Evolutionary conservation across 139 green algal genomes (phyloP), one percentile per base, ranked within the genome.

Genomic region (Chlorella sp.): DNA sequence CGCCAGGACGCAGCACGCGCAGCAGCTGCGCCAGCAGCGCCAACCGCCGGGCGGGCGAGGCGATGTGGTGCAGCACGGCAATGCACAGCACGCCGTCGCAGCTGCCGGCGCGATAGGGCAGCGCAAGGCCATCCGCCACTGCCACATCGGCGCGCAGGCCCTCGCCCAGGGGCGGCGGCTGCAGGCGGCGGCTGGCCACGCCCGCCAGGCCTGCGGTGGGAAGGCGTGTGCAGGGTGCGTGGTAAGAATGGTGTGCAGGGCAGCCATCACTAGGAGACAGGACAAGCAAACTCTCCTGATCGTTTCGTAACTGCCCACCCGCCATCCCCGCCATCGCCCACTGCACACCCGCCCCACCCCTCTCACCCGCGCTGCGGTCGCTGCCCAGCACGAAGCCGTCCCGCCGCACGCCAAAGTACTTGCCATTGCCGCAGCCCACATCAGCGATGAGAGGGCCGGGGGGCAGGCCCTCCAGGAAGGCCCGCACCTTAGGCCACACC

Each of bases 371-470:
- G 84, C 91, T 95, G 56, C 92, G 90, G 87, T 98, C 96, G 46
- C 87, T 93, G 62, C 91, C 95, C 58, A 96, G 76, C 72, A 97
- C 89, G 16, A 90, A 91, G 3, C 95, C 32, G 91, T 98, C 95
- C 0, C 74, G 58, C 11, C 95, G 80, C 78, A 98, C 91, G 0
- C 88, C 92, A 86, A 98, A 95, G 92, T 99, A 98, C 92, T 99
- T 99, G 60, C 97, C 97, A 87, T 99, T 99, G 70, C 97, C 97
- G 86, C 97, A 99, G 0, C 97, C 97, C 51, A 98, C 93, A 83
- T 99, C 97, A 2, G 92, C 95, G 19, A 98, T 88, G 36, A 99
- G 43, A 36, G 84, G 88, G 9, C 92, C 90, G 0, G 76, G 30
- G 0, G 92, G 85, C 48, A 99, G 88, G 20, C 60, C 40, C 28